phyloP scores from a whole-genome alignment of 306 rosid genomes.

The Prunus mira region DNA sequence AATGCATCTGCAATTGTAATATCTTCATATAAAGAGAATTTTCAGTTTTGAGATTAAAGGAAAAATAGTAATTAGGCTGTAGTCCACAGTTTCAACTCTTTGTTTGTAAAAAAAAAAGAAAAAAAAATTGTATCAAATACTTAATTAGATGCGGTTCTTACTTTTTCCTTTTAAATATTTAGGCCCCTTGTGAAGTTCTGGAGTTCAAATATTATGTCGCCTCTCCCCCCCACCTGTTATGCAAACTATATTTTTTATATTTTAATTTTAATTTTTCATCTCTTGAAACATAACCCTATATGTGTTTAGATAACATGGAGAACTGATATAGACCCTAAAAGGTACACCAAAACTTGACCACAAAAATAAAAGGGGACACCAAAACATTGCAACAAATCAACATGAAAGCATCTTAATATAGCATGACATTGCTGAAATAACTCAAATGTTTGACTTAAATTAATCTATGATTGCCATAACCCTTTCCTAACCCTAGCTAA shows the following conservation, averaged over 20 bases:
- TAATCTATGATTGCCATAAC: not conserved
- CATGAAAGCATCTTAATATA: not conserved
- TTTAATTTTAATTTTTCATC: not conserved
- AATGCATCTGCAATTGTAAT: slow-evolving; percentile 14
- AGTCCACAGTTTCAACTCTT: not conserved
- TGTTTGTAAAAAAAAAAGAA: not conserved
- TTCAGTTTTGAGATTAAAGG: slow-evolving; percentile 1
- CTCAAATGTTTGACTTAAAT: not conserved
- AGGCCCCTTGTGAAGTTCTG: not conserved
- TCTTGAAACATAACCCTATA: not conserved
- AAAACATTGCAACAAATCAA: not conserved
- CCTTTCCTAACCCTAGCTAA: not conserved
- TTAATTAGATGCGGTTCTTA: not conserved
- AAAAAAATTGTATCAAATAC: not conserved
- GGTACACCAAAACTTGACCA: no score
- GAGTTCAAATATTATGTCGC: not conserved
- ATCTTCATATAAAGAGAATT: not conserved
- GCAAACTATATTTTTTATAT: no score
- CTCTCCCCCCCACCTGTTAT: not conserved
- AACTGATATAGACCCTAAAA: no score
- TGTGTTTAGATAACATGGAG: no score
- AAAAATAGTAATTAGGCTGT: not conserved
- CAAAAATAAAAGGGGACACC: no score
- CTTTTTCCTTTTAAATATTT: not conserved
- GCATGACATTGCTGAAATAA: not conserved